A percentile compares a stretch with the other conserved stretches of the same genome.
These are phyloP conservation scores for Kwoniella sp. DNA, from an alignment of 768 basidiomycete species.

Conservation along the genomic window DNA sequence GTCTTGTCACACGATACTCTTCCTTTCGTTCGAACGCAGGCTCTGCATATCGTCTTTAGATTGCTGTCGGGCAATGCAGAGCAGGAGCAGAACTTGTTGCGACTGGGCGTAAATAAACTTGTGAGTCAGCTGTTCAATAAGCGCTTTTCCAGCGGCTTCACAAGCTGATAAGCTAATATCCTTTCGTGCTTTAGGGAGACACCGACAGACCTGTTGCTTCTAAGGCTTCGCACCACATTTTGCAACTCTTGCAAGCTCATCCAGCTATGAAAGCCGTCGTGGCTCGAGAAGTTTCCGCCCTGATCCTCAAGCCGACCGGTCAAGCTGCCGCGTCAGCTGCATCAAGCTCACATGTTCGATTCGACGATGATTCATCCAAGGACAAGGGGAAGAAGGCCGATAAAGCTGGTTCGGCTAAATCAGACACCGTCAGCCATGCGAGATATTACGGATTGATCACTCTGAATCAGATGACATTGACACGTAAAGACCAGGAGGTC, in stretches of 20 bases:
- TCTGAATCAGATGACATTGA: constrained; percentile 86
- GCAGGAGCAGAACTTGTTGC: constrained; percentile 93
- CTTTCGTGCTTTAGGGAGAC: constrained; percentile 67
- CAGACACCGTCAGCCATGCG: constrained; percentile 63
- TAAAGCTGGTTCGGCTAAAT: constrained; percentile 17
- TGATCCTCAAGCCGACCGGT: constrained; percentile 69
- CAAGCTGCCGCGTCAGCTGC: constrained; percentile 55
- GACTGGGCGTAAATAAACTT: constrained; percentile 90
- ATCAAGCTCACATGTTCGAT: constrained; percentile 56
- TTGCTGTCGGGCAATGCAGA: constrained; percentile 88
- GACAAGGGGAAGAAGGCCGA: constrained; percentile 53
- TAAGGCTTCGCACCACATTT: constrained; percentile 82
- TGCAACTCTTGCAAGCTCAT: constrained; percentile 85
- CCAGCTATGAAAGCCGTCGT: constrained; percentile 90
- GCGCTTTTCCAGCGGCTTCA: too few species aligned
- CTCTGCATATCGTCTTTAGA: constrained; percentile 72
- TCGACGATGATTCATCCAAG: constrained; percentile 49
- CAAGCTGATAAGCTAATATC: background rate
- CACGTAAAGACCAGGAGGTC: constrained; percentile 67
- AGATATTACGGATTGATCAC: constrained; percentile 92
- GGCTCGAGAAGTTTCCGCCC: constrained; percentile 77
- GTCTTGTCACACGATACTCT: constrained; percentile 80
- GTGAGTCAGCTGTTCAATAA: constrained; percentile 58
- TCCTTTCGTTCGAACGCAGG: constrained; percentile 82
- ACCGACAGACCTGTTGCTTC: constrained; percentile 83